These are phyloP conservation scores for Aspergillus sp. DNA, from an alignment of 2,329 filamentous ascomycete species.

Conservation along the genomic window DNA sequence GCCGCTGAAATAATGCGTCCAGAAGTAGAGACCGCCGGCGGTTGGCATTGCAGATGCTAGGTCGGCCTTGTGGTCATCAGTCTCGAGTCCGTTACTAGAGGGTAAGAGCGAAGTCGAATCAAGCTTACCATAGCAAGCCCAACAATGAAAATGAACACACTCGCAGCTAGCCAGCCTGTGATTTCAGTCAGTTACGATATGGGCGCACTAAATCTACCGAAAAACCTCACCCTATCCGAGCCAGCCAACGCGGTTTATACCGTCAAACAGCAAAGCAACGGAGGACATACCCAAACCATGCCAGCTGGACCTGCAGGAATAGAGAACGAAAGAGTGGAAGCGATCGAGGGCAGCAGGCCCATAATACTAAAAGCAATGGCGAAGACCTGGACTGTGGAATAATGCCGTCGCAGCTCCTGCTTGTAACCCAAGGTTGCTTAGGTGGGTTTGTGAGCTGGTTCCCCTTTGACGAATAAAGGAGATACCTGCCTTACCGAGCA, in stretches of 20 bases:
- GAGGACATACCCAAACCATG: constrained; percentile 55
- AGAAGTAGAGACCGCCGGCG: constrained; percentile 58
- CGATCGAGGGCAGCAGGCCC: constrained; percentile 61
- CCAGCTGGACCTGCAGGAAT: constrained; percentile 60
- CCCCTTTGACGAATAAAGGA: constrained; percentile 18
- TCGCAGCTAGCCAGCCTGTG: constrained; percentile 55
- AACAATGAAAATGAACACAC: constrained; percentile 57
- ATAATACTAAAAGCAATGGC: constrained; percentile 61
- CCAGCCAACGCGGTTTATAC: constrained; percentile 18
- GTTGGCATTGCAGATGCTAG: constrained; percentile 58
- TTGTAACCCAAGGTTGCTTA: constrained; percentile 49
- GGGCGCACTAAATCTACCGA: not conserved
- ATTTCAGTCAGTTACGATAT: not conserved
- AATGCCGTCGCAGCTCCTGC: constrained; percentile 61
- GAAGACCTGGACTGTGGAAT: constrained; percentile 61
- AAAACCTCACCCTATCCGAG: constrained; percentile 10
- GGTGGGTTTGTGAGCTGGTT: not conserved
- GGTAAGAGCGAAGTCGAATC: constrained; percentile 20
- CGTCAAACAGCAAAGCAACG: not conserved
- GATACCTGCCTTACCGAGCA: constrained; percentile 4
- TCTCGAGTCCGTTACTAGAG: not conserved
- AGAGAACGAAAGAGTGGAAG: constrained; percentile 58
- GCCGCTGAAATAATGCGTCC: constrained; percentile 59
- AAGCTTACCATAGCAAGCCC: constrained; percentile 57
- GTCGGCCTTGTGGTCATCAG: constrained; percentile 40